phyloP scores from a whole-genome alignment of 2,329 filamentous ascomycete genomes.

The Scedosporium minutisporum region DNA sequence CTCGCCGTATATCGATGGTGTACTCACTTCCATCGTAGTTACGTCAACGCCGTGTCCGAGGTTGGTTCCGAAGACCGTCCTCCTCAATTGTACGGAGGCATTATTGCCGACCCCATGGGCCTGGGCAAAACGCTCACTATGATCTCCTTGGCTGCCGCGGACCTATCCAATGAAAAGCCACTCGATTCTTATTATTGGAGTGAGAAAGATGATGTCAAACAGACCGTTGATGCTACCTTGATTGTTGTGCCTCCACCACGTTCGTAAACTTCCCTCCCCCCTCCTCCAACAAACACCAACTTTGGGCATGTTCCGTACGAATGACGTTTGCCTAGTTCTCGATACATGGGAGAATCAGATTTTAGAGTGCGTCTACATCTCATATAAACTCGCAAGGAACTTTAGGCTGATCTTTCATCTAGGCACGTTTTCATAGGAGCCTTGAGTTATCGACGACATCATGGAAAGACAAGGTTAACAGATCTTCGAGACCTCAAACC shows the following conservation, averaged over 20 bases:
- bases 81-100: constrained; percentile 27
- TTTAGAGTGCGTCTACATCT: not conserved
- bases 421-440: not conserved
- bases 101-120: constrained; percentile 38
- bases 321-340: not conserved
- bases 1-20: no score
- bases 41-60: constrained; percentile 23
- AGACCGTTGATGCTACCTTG: not conserved
- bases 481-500: not conserved
- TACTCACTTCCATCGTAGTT: constrained; percentile 14
- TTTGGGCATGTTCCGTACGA: not conserved
- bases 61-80: constrained; percentile 20
- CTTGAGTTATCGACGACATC: not conserved
- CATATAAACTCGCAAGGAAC: not conserved
- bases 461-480: not conserved
- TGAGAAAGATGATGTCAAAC: not conserved
- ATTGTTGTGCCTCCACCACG: not conserved
- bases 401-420: not conserved
- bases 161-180: constrained; percentile 9
- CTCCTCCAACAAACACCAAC: not conserved
- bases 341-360: constrained; percentile 2
- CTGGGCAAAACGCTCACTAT: constrained; percentile 35
- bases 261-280: not conserved
- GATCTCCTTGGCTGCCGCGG: constrained; percentile 28
- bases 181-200: not conserved